These are phyloP conservation scores for Lentinus tigrinus DNA, from an alignment of 768 basidiomycete species.

Conservation along the genomic window DNA sequence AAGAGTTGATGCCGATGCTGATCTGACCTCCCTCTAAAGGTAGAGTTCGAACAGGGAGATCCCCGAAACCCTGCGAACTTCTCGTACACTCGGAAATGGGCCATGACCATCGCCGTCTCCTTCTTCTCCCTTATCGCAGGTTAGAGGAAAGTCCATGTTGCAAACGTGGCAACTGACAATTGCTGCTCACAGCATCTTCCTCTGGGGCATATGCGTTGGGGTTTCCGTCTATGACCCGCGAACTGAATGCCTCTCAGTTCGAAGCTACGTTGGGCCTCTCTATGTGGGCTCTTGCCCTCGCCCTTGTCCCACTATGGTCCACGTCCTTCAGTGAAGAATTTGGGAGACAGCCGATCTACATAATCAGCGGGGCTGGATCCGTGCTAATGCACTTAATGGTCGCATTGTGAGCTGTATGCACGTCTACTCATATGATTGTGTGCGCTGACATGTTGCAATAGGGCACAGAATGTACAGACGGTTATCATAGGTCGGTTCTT, in stretches of 20 bases:
- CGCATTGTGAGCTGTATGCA: slow-evolving; percentile 35
- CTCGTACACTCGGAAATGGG: slow-evolving; percentile 31
- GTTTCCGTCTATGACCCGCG: slow-evolving; percentile 50
- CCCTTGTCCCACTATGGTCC: slow-evolving; percentile 59
- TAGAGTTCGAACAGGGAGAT: slow-evolving; percentile 36
- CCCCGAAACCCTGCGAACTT: slow-evolving; percentile 34
- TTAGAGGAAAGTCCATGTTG: slow-evolving; percentile 24
- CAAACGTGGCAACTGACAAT: neutral
- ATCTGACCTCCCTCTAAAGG: slow-evolving; percentile 18
- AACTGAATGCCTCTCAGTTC: slow-evolving; percentile 33
- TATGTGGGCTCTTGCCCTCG: slow-evolving; percentile 61
- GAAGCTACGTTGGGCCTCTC: slow-evolving; percentile 36
- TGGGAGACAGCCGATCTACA: slow-evolving; percentile 60
- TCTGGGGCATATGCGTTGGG: slow-evolving; percentile 57
- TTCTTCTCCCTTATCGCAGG: slow-evolving; percentile 48
- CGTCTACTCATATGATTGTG: neutral
- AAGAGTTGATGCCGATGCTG: neutral
- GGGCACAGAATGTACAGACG: slow-evolving; percentile 50
- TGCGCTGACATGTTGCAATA: slow-evolving; percentile 5
- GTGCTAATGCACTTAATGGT: slow-evolving; percentile 48
- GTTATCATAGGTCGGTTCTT: slow-evolving; percentile 66
- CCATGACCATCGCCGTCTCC: slow-evolving; percentile 45
- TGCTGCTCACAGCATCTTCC: slow-evolving; percentile 40
- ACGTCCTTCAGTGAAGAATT: slow-evolving; percentile 75
- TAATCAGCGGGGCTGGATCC: slow-evolving; percentile 50